Percentiles rank a stretch among this genome's conserved stretches.
Conservation (phyloP, 306 rosid genomes). For the Rosa chinensis region DNA sequence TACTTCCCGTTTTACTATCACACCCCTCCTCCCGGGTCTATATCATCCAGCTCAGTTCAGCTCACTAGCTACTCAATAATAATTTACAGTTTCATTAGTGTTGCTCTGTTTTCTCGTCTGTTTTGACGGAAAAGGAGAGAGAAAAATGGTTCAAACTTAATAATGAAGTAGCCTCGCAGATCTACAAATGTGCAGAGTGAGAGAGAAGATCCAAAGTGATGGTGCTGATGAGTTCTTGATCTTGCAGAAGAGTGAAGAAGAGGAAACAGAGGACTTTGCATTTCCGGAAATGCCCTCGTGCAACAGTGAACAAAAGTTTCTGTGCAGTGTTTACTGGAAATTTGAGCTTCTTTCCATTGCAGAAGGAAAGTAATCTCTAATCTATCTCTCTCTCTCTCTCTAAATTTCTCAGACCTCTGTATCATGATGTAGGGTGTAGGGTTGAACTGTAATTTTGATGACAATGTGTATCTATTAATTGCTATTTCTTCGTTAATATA, state of each 20-base stretch:
- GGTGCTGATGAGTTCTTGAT: constrained; percentile 9
- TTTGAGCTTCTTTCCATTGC: not conserved
- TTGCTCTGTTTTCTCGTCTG: constrained; percentile 27
- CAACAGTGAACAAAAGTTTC: not conserved
- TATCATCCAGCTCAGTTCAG: constrained; percentile 29
- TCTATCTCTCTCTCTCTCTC: constrained; percentile 11
- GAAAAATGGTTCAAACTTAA: constrained; percentile 18
- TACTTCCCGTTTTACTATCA: constrained; percentile 84
- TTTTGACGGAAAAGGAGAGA: constrained; percentile 33
- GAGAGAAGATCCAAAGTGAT: not conserved
- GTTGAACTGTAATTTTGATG: constrained; percentile 3
- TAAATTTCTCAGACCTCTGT: not conserved
- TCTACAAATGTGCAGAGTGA: constrained; percentile 41
- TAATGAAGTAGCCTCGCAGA: constrained; percentile 64
- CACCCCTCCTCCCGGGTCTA: constrained; percentile 65
- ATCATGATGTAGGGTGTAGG: not conserved
- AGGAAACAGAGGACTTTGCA: not conserved
- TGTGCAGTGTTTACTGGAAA: constrained; percentile 9
- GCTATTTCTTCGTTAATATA: not conserved
- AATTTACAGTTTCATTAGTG: constrained; percentile 16
- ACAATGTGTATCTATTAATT: constrained; percentile 12
- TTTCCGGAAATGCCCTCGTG: constrained; percentile 31
- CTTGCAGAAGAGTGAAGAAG: not conserved
- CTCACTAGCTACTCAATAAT: not conserved
- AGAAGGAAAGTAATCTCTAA: constrained; percentile 14